Conservation (phyloP, 2,329 filamentous ascomycete species). For the Fusarium phyllophilum region DNA sequence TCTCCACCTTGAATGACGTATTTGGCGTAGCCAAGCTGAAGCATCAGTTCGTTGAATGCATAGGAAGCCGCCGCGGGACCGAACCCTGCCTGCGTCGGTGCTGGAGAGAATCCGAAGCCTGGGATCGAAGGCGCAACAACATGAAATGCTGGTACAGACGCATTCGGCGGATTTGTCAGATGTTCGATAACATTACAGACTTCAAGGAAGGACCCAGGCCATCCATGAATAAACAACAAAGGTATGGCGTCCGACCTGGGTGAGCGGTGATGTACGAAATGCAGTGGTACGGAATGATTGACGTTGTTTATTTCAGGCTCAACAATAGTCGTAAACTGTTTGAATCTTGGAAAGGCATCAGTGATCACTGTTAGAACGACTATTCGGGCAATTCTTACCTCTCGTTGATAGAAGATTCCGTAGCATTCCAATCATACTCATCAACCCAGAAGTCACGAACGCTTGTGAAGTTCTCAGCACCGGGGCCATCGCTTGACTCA, state of each 20-base stretch:
- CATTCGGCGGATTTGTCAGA: not conserved
- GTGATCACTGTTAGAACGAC: fast-evolving
- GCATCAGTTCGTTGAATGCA: not conserved
- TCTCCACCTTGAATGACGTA: conserved; percentile 1
- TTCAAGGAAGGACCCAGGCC: not conserved
- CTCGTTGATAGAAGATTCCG: not conserved
- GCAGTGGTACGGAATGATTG: not conserved
- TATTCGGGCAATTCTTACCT: fast-evolving
- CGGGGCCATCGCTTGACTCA: not conserved
- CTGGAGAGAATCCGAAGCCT: not conserved
- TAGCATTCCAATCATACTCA: not conserved
- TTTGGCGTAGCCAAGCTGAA: not conserved
- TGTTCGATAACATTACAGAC: not conserved
- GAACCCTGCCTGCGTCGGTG: not conserved
- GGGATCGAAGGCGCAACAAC: not conserved
- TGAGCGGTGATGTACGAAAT: not conserved
- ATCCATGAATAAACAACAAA: not conserved
- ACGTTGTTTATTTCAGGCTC: not conserved
- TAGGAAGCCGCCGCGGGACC: not conserved
- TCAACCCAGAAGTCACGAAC: not conserved
- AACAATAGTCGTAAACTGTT: not conserved
- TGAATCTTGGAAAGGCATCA: not conserved
- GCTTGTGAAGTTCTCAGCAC: not conserved
- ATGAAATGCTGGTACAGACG: not conserved
- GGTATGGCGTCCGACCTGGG: fast-evolving